Percentiles rank a stretch among this genome's conserved stretches.
Conservation (phyloP, 768 basidiomycete species). For the Multifurca ochricompacta region DNA sequence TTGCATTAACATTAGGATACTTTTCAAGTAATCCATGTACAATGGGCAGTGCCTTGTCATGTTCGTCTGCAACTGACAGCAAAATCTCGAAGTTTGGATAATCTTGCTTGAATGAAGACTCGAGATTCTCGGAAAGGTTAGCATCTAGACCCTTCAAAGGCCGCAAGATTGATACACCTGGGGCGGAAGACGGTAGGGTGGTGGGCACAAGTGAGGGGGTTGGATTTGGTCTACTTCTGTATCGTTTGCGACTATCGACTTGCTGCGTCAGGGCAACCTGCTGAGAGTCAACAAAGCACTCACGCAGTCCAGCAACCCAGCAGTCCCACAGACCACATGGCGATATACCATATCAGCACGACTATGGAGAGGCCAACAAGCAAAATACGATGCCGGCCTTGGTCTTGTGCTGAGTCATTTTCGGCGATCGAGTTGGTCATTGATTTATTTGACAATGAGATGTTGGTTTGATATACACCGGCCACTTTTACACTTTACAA, state of each 20-base stretch:
- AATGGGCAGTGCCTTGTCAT: conserved; percentile 82
- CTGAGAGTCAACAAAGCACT: conserved; percentile 6
- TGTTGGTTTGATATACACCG: too few relatives aligned
- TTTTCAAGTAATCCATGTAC: conserved; percentile 69
- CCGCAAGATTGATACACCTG: conserved; percentile 90
- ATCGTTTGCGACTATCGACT: conserved; percentile 58
- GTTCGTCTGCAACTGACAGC: conserved; percentile 81
- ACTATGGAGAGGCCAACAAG: conserved; percentile 11
- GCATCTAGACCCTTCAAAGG: conserved; percentile 93
- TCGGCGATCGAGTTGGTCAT: too few relatives aligned
- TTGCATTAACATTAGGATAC: conserved; percentile 68
- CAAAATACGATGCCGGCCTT: neutral
- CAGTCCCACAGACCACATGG: conserved; percentile 35
- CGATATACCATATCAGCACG: conserved; percentile 32
- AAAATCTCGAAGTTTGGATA: conserved; percentile 90
- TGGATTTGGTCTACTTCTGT: conserved; percentile 58
- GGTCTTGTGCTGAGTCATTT: too few relatives aligned
- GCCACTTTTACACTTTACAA: too few relatives aligned
- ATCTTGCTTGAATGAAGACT: conserved; percentile 86
- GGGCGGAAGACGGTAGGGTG: conserved; percentile 41
- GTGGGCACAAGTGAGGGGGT: conserved; percentile 47
- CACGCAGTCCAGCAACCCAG: conserved; percentile 24
- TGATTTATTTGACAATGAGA: too few relatives aligned
- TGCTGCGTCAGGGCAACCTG: neutral
- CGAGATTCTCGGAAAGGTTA: conserved; percentile 93